Conservation (phyloP, 139 green algal genomes). For the Tetraselmis chui region DNA sequence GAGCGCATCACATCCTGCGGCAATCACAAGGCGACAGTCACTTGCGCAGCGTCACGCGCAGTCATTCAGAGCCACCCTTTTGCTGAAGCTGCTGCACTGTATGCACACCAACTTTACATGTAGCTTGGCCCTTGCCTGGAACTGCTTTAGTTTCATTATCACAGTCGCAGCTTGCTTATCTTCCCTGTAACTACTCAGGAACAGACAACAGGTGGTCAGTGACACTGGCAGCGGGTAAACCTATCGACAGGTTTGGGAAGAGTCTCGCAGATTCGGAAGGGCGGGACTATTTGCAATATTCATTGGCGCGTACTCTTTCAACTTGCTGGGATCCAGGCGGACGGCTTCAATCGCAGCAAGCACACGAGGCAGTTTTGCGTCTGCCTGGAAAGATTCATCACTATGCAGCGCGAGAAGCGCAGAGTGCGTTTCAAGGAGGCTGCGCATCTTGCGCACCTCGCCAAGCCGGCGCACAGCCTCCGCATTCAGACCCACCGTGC, state of each 20-base stretch:
- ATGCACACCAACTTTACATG: no score
- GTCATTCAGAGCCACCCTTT: no score
- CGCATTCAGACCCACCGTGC: neutral
- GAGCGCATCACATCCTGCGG: no score
- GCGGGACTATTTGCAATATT: no score
- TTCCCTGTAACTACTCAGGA: conserved; percentile 18
- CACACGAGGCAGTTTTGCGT: conserved; percentile 23
- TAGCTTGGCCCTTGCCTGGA: no score
- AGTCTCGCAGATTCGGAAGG: neutral
- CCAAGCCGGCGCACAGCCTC: neutral
- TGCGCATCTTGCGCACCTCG: conserved; percentile 10
- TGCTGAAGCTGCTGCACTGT: no score
- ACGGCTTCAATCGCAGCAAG: conserved; percentile 12
- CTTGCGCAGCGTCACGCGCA: no score
- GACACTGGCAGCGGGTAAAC: neutral
- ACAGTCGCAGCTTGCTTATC: conserved; percentile 18
- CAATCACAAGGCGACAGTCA: no score
- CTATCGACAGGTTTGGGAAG: neutral
- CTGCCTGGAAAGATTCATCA: conserved; percentile 47
- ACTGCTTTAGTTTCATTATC: conserved; percentile 26
- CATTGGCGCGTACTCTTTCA: conserved; percentile 9
- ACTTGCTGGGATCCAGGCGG: conserved; percentile 3
- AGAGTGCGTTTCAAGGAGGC: conserved; percentile 16
- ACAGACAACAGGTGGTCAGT: neutral
- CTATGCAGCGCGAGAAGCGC: conserved; percentile 32